These are phyloP conservation scores for Cetraspora pellucida DNA, from an alignment of 192 early-diverging fungal genomes.

Conservation along the genomic window DNA sequence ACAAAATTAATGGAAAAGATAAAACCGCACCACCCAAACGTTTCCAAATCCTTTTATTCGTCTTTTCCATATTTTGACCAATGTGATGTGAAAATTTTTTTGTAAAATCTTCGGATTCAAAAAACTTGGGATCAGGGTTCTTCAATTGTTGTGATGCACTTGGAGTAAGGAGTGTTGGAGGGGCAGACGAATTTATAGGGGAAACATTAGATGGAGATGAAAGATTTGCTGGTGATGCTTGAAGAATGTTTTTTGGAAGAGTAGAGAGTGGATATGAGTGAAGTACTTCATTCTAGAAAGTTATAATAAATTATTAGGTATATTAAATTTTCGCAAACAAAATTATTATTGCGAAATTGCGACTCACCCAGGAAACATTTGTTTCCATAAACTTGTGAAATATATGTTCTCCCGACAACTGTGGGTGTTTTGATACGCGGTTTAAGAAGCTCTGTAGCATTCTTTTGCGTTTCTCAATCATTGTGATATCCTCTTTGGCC, in stretches of 20 bases:
- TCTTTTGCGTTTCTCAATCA: constrained; percentile 89
- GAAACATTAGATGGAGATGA: constrained; percentile 38
- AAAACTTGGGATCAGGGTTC: constrained; percentile 81
- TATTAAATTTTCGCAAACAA: background rate
- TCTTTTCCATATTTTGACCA: constrained; percentile 68
- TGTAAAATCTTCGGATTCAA: constrained; percentile 91
- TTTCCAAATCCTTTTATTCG: constrained; percentile 73
- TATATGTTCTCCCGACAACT: constrained; percentile 83
- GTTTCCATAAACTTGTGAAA: constrained; percentile 92
- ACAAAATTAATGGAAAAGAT: constrained; percentile 2
- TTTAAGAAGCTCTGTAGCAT: constrained; percentile 96
- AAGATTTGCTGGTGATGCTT: constrained; percentile 52
- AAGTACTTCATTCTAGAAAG: constrained; percentile 64
- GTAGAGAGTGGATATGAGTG: constrained; percentile 70
- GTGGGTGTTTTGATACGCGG: constrained; percentile 84
- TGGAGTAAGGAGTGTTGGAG: constrained; percentile 51
- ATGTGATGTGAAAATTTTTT: constrained; percentile 84
- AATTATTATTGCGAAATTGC: background rate
- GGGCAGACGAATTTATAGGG: constrained; percentile 29
- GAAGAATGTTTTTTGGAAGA: constrained; percentile 70
- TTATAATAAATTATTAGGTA: background rate
- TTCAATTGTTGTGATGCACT: constrained; percentile 59
- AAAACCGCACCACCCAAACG: constrained; percentile 55
- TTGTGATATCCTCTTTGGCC: constrained; percentile 87
- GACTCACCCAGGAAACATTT: constrained; percentile 67